Evolutionary conservation across 2,329 filamentous ascomycete species (phyloP), one percentile per base, ranked within the genome.

Genomic region (Colletotrichum caudatum): DNA sequence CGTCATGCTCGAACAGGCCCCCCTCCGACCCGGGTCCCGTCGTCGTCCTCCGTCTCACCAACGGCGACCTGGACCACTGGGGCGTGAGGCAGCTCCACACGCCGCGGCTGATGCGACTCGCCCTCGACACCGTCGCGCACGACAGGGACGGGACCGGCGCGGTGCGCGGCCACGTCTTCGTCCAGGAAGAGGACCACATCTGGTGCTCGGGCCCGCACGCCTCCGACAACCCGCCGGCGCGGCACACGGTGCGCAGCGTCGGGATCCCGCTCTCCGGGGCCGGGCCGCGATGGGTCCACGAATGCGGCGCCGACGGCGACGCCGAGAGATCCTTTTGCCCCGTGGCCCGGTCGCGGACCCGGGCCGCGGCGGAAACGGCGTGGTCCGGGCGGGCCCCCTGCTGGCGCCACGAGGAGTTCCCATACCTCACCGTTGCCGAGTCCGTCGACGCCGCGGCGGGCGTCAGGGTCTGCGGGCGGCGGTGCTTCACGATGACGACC

Each of bases 131-230:
- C 5, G 72, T 68, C 5, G 85, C 75, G 11, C 73, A 81, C 35
- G 82, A 84, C 63, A 44, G 74, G 9, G 74, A 65, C 16, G n/a
- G 16, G 39, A 23, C 23, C 14, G 39, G 8, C n/a, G n/a, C n/a
- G 5, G n/a, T 26, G 5, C n/a, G 33, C 33, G 79, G 78, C 1
- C 77, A 86, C 73, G 78, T 91, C 18, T 89, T 90, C 76, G 76
- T 91, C 29, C 82, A 87, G 41, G 87, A 90, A 73, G 90, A 90
- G 71, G 81, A 86, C 58, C 86, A 88, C 76, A 80, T 82, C 39
- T 87, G 85, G 81, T 80, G 85, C 4, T 80, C 80, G 11, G 85
- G 86, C 16, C 80, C 80, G 35, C 85, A 89, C 62, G 82, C 78
- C 71, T 81, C 76, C 57, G 77, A 75, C 65, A 78, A 69, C 67